phyloP scores from a whole-genome alignment of 306 rosid genomes.

The Crotalaria pallida region DNA sequence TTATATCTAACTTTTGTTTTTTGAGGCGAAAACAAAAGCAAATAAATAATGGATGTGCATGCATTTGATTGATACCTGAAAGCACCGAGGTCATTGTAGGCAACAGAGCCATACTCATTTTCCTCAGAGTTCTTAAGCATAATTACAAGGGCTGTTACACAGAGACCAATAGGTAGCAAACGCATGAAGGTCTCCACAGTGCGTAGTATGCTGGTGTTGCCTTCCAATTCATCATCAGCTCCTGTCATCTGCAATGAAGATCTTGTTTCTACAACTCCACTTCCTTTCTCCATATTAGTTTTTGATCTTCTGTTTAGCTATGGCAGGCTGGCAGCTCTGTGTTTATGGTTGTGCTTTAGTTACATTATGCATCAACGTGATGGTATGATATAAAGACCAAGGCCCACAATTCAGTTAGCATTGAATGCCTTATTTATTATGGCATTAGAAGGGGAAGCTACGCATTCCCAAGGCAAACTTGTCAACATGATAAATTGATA shows the following conservation, averaged over 20 bases:
- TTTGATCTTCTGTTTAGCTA: neutral
- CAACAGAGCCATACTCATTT: slow-evolving; percentile 58
- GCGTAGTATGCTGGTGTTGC: slow-evolving; percentile 24
- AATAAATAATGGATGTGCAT: neutral
- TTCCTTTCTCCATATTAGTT: slow-evolving; percentile 13
- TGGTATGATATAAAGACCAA: neutral
- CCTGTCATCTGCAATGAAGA: slow-evolving; percentile 16
- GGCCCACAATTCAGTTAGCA: neutral
- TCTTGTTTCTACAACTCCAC: slow-evolving; percentile 16
- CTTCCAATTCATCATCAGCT: slow-evolving; percentile 10
- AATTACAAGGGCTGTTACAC: slow-evolving; percentile 64
- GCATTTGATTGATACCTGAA: slow-evolving; percentile 50
- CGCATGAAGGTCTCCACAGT: slow-evolving; percentile 71
- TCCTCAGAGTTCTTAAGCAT: slow-evolving; percentile 79
- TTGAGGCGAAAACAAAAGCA: too few species aligned
- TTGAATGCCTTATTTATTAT: slow-evolving; percentile 18
- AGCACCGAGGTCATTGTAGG: slow-evolving; percentile 65
- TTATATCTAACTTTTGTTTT: neutral
- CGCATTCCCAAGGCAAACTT: slow-evolving; percentile 12
- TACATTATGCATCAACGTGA: too few species aligned
- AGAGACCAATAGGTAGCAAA: slow-evolving; percentile 56
- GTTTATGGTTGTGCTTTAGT: neutral
- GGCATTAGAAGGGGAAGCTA: slow-evolving; percentile 12
- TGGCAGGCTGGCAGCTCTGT: neutral
- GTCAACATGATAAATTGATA: neutral